phyloP scores from a whole-genome alignment of 805 yeast genomes.

The Kregervanrija pseudodelftensis region DNA sequence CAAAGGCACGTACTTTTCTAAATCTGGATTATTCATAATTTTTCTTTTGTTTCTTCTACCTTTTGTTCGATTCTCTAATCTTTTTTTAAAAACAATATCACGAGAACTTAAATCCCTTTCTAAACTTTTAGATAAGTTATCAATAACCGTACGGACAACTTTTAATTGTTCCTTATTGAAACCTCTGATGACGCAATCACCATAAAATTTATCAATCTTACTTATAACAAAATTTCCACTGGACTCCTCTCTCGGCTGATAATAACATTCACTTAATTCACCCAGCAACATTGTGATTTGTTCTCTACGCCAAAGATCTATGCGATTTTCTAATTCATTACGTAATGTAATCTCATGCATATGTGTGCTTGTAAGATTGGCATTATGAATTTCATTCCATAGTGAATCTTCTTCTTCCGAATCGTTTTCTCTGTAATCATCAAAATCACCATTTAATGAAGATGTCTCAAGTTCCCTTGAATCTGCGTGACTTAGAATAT shows the following conservation, averaged over 20 bases:
- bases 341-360: not conserved
- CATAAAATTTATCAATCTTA: constrained; percentile 1
- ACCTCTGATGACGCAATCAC: constrained; percentile 4
- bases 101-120: not conserved
- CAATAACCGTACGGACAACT: not conserved
- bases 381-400: no score
- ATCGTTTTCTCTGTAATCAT: constrained; percentile 8
- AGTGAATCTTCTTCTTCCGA: constrained; percentile 13
- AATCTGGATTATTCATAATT: constrained; percentile 23
- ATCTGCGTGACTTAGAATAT: not conserved
- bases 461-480: not conserved
- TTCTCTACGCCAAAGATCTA: constrained; percentile 3
- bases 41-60: not conserved
- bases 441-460: constrained; percentile 8
- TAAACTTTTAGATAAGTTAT: not conserved
- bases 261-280: not conserved
- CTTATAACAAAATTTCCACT: not conserved
- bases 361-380: no score
- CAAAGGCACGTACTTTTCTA: constrained; percentile 25
- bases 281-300: constrained; percentile 2
- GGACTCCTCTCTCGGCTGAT: not conserved
- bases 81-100: not conserved
- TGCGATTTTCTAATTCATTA: constrained; percentile 1
- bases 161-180: not conserved
- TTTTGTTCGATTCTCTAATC: not conserved